These are phyloP conservation scores for Phytophthora europaea DNA, from an alignment of 352 stramenopile species.

Conservation along the genomic window DNA sequence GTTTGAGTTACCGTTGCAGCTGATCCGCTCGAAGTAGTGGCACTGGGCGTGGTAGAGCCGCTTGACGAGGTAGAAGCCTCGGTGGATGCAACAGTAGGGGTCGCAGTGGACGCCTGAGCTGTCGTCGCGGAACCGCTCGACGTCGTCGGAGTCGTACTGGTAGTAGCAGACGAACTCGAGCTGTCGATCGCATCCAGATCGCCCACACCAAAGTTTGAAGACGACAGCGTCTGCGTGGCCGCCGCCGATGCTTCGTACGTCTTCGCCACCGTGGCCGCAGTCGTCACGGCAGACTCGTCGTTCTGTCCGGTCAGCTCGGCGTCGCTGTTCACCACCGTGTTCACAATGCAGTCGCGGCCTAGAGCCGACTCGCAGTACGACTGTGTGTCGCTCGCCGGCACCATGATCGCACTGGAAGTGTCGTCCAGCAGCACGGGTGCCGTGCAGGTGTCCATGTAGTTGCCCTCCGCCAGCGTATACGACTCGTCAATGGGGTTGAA, in stretches of 20 bases:
- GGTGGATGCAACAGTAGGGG: background rate
- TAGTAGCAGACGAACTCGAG: slow-evolving; percentile 14
- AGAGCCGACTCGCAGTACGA: slow-evolving; percentile 23
- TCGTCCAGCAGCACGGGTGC: slow-evolving; percentile 24
- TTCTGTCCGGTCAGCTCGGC: slow-evolving; percentile 26
- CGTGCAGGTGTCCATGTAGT: slow-evolving; percentile 44
- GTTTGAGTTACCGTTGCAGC: no score
- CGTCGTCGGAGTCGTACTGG: background rate
- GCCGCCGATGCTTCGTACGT: slow-evolving; percentile 27
- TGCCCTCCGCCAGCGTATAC: slow-evolving; percentile 32
- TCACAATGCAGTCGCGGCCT: slow-evolving; percentile 27
- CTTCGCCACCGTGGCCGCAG: slow-evolving; percentile 18
- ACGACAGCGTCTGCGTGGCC: slow-evolving; percentile 26
- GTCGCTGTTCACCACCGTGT: slow-evolving; percentile 35
- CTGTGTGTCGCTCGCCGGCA: slow-evolving; percentile 25
- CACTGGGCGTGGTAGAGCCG: background rate
- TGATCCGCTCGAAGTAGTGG: no score
- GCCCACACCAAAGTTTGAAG: slow-evolving; percentile 41
- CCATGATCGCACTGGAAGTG: slow-evolving; percentile 26
- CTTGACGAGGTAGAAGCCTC: background rate
- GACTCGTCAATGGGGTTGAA: slow-evolving; percentile 30
- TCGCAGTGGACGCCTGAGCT: background rate
- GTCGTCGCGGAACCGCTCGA: slow-evolving; percentile 1
- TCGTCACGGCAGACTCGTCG: slow-evolving; percentile 32
- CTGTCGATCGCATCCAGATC: slow-evolving; percentile 22